phyloP scores from a whole-genome alignment of 2,329 filamentous ascomycete species.

The Pseudogymnoascus sp. region DNA sequence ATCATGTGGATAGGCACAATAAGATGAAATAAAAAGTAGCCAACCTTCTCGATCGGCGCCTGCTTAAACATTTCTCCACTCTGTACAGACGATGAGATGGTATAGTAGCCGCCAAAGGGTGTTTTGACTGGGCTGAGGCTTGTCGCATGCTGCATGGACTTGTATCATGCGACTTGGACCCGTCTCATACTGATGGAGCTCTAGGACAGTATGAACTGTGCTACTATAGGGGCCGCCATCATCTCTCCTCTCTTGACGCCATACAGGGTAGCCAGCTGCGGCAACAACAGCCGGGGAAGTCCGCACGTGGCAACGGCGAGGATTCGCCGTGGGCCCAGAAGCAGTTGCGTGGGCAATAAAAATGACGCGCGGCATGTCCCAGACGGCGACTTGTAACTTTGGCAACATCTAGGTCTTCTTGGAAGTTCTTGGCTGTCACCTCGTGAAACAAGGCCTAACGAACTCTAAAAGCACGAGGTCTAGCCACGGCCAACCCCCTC shows the following conservation, averaged over 20 bases:
- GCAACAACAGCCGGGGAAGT: neutral
- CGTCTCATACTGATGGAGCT: conserved; percentile 3
- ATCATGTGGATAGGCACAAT: neutral
- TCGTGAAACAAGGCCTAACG: neutral
- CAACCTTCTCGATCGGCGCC: neutral
- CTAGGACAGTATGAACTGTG: neutral
- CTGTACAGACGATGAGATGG: neutral
- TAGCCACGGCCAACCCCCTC: neutral
- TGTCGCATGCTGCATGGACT: neutral
- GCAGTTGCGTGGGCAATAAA: neutral
- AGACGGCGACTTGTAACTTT: neutral
- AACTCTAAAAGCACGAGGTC: neutral
- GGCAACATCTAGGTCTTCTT: neutral
- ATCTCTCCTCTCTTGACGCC: neutral
- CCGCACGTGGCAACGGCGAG: neutral
- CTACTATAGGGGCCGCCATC: neutral
- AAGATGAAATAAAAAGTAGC: neutral
- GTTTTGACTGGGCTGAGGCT: neutral
- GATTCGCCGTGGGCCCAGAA: neutral
- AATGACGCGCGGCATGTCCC: neutral
- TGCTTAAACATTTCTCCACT: neutral
- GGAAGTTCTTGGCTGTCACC: conserved; percentile 4
- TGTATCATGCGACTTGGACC: neutral
- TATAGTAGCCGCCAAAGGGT: neutral
- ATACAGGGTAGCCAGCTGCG: neutral